Evolutionary conservation across 2,329 filamentous ascomycete genomes (phyloP).

Genomic region (Domatiomyces globalis): DNA sequence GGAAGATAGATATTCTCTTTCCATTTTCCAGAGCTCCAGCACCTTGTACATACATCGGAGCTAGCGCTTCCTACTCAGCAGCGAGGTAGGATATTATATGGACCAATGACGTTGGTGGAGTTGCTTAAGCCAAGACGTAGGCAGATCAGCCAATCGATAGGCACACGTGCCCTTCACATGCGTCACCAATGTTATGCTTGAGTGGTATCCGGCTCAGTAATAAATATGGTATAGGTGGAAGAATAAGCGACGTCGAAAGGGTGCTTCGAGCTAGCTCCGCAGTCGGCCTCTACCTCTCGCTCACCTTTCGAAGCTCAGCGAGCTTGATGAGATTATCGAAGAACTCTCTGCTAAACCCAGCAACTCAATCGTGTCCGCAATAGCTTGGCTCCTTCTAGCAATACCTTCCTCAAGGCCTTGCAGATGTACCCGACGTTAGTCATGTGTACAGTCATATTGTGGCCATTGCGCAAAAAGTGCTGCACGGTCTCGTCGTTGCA

Average conservation of each 20-base stretch:
- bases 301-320: conserved; percentile 18
- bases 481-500: conserved; percentile 46
- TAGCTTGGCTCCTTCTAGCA: conserved; percentile 15
- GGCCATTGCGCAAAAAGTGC: conserved; percentile 38
- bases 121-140: not conserved
- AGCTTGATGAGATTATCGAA: conserved; percentile 23
- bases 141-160: not conserved
- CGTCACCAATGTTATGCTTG: not conserved
- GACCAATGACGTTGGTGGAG: not conserved
- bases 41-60: not conserved
- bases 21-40: not conserved
- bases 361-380: conserved; percentile 14
- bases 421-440: conserved; percentile 37
- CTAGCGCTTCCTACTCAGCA: not conserved
- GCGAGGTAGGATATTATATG: not conserved
- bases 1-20: not conserved
- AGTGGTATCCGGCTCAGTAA: not conserved
- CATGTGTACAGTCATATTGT: conserved; percentile 37
- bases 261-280: not conserved
- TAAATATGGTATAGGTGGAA: not conserved
- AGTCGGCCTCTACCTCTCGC: too few relatives aligned
- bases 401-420: conserved; percentile 12
- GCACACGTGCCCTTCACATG: not conserved
- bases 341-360: conserved; percentile 24
- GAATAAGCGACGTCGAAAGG: not conserved